Evolutionary conservation across 805 yeast species (phyloP).

Genomic region (Cyberlindnera maclurae): DNA sequence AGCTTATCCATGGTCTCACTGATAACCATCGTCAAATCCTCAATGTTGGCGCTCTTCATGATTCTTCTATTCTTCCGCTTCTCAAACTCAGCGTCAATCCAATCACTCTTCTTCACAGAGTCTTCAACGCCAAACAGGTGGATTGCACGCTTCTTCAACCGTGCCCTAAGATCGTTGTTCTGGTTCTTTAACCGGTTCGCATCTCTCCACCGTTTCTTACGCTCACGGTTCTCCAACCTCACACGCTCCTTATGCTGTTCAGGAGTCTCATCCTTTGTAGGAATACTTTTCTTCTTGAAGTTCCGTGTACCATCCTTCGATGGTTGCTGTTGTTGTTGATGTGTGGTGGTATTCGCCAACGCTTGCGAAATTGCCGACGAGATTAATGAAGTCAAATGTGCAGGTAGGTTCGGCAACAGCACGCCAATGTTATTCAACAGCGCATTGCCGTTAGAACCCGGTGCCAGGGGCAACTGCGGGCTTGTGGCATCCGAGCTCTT

Average conservation of each 20-base stretch:
- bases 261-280: slow-evolving; percentile 21
- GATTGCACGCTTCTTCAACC: slow-evolving; percentile 70
- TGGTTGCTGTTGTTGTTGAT: neutral
- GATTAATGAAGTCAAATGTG: slow-evolving; percentile 17
- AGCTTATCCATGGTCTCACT: slow-evolving; percentile 30
- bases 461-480: slow-evolving; percentile 10
- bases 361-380: slow-evolving; percentile 22
- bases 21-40: slow-evolving; percentile 23
- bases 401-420: slow-evolving; percentile 20
- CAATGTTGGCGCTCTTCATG: slow-evolving; percentile 31
- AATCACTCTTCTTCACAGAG: slow-evolving; percentile 46
- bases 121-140: slow-evolving; percentile 56
- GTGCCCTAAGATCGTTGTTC: slow-evolving; percentile 77
- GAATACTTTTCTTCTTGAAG: slow-evolving; percentile 10
- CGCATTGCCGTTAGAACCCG: slow-evolving; percentile 15
- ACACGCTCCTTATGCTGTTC: slow-evolving; percentile 44
- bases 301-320: slow-evolving; percentile 5
- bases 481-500: slow-evolving; percentile 1
- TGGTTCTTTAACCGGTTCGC: slow-evolving; percentile 73
- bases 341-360: slow-evolving; percentile 4
- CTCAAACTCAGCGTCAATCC: slow-evolving; percentile 73
- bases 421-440: slow-evolving; percentile 18
- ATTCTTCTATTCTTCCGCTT: slow-evolving; percentile 56
- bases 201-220: slow-evolving; percentile 82
- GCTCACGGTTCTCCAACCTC: slow-evolving; percentile 60